Conservation (phyloP, 73 alveolate genomes). For the Paramecium pentaurelia region DNA sequence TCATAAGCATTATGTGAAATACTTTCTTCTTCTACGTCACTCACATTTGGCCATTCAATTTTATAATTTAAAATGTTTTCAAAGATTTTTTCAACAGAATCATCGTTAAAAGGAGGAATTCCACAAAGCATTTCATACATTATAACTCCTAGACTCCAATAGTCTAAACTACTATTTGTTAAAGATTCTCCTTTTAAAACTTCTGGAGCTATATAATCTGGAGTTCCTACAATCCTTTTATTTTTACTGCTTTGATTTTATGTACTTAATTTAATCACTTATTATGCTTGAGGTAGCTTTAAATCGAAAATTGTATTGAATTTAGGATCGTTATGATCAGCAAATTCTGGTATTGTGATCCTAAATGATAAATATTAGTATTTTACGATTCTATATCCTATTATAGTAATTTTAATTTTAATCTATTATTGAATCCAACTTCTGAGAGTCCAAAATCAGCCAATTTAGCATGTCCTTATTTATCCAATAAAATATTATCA, state of each 20-base stretch:
- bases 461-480: constrained; percentile 73
- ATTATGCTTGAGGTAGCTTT: neutral
- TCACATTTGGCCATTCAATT: constrained; percentile 61
- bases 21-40: constrained; percentile 70
- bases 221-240: constrained; percentile 70
- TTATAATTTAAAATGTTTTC: constrained; percentile 65
- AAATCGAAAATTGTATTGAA: neutral
- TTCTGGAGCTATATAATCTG: constrained; percentile 73
- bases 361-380: neutral
- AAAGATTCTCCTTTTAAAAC: constrained; percentile 58
- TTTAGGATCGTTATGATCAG: constrained; percentile 3
- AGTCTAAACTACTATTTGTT: constrained; percentile 27
- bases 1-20: constrained; percentile 84
- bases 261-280: constrained; percentile 38
- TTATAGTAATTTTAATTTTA: constrained; percentile 62
- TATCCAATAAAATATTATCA: constrained; percentile 77
- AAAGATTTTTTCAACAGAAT: constrained; percentile 65
- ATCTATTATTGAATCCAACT: constrained; percentile 63
- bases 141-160: constrained; percentile 72
- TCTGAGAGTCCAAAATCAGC: constrained; percentile 77
- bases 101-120: constrained; percentile 71
- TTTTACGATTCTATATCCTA: constrained; percentile 40
- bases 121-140: constrained; percentile 77
- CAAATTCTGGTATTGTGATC: neutral
- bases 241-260: neutral